Evolutionary conservation across 2,329 filamentous ascomycete species (phyloP).

Genomic region (Trichoderma sp.): DNA sequence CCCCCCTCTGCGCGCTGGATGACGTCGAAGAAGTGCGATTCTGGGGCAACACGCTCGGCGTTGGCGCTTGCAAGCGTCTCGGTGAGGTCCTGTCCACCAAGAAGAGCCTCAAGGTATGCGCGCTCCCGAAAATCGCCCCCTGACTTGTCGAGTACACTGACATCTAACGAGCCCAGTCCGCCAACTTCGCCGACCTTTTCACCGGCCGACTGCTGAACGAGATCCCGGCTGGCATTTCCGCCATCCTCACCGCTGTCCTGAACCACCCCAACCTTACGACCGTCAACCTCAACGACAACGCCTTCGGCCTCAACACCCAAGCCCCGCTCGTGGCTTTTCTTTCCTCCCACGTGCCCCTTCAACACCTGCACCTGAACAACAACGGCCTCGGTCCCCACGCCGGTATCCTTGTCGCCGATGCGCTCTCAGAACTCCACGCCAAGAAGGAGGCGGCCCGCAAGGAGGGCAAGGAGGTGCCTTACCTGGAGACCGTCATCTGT

Average conservation of each 20-base stretch:
- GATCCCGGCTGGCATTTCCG: constrained; percentile 86
- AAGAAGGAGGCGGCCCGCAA: constrained; percentile 81
- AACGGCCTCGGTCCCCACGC: constrained; percentile 94
- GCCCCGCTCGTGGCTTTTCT: constrained; percentile 92
- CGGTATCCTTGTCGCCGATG: constrained; percentile 85
- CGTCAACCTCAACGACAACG: constrained; percentile 96
- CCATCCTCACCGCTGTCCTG: constrained; percentile 82
- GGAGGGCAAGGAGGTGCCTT: constrained; percentile 71
- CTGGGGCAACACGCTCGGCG: constrained; percentile 88
- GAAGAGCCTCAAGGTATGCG: constrained; percentile 72
- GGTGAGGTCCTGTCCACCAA: constrained; percentile 84
- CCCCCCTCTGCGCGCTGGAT: constrained; percentile 69
- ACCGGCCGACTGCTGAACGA: constrained; percentile 90
- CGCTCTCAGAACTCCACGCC: constrained; percentile 77
- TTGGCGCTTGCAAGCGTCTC: constrained; percentile 83
- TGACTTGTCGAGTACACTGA: background rate
- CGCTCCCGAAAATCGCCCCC: background rate
- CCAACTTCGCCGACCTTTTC: constrained; percentile 97
- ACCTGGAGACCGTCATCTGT: constrained; percentile 95
- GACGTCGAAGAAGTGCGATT: constrained; percentile 85
- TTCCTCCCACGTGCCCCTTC: constrained; percentile 82
- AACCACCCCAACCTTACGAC: constrained; percentile 86
- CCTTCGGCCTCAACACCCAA: constrained; percentile 93
- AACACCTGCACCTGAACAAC: constrained; percentile 96
- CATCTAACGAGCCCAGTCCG: constrained; percentile 54